Evolutionary conservation across 2,329 filamentous ascomycete species (phyloP), one percentile per base, ranked within the genome.

Genomic region (Sclerotinia nivalis): DNA sequence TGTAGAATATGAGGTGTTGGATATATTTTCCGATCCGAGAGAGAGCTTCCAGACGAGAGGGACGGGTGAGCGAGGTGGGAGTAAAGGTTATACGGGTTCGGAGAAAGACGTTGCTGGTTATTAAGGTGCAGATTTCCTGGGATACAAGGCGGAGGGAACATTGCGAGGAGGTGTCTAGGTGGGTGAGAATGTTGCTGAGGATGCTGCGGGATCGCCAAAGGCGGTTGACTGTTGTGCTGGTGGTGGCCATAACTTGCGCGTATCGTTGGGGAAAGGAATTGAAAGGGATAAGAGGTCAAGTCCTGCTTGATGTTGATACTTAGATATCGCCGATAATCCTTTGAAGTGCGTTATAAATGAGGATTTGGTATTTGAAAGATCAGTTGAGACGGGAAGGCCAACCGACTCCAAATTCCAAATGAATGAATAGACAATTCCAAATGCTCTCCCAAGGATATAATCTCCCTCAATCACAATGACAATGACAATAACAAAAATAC

Each of bases 1-100:
- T 86, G 77, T 85, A 85, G 81, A 97, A 96, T 70, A 87, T 91
- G 68, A 97, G 84, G 71, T 90, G 90, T 80, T 92, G 89, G 76
- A 96, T 87, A 79, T 95, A 88, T 74, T 89, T 89, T 70, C 93
- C 93, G 75, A 97, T 89, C 71, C 91, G 86, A 71, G 89, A 87
- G 70, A 97, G 84, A 34, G 93, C 92, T 71, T 91, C 88, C 74
- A 96, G 84, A 28, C 91, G 87, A 72, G 88, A 86, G 47, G 89
- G 87, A 75, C 89, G 90, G 66, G 91, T 93, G 78, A 97, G 94
- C 70, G 90, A 90, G 76, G 86, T 91, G 65, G 92, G 83, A 43
- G 87, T 87, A 81, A 94, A 93, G 75, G 87, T 91, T 77, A 93
- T 80, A 77, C 87, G 85, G 78, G 91, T 84, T 80, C 89, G 86